Evolutionary conservation across 495 filamentous ascomycete genomes (phyloP).

Genomic region (Talaromyces adpressus): DNA sequence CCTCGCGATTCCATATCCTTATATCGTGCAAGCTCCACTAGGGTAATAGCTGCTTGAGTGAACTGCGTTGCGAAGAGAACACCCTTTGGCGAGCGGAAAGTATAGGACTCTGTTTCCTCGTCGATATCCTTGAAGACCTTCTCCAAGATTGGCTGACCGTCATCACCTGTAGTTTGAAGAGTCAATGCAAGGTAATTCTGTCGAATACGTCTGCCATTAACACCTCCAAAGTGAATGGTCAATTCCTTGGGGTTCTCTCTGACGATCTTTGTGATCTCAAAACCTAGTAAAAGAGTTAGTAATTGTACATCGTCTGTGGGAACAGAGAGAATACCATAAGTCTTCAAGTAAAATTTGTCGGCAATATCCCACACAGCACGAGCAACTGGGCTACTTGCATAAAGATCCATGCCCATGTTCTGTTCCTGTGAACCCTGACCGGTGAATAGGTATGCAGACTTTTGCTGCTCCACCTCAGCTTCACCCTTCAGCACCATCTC

Average conservation of each 20-base stretch:
- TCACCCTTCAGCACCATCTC: constrained; percentile 26
- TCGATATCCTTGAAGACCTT: constrained; percentile 20
- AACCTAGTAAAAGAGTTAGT: constrained; percentile 17
- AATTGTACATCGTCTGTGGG: not conserved
- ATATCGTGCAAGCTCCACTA: constrained; percentile 30
- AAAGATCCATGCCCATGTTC: constrained; percentile 38
- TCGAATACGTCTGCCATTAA: constrained; percentile 24
- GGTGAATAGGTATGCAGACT: constrained; percentile 36
- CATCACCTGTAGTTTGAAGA: not conserved
- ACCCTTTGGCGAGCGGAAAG: constrained; percentile 23
- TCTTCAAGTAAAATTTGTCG: constrained; percentile 25
- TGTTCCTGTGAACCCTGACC: constrained; percentile 36
- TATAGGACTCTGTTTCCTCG: constrained; percentile 20
- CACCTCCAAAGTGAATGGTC: constrained; percentile 35
- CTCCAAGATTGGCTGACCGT: constrained; percentile 10
- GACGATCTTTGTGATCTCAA: constrained; percentile 31
- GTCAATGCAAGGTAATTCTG: constrained; percentile 29
- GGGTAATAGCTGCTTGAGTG: constrained; percentile 30
- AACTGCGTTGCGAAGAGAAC: constrained; percentile 35
- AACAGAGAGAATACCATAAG: constrained; percentile 24
- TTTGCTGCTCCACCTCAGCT: constrained; percentile 27
- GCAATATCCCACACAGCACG: constrained; percentile 31
- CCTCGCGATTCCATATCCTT: constrained; percentile 23
- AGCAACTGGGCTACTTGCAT: constrained; percentile 23
- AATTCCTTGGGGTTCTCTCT: constrained; percentile 30